Conservation (phyloP, 768 basidiomycete species). For the Auriscalpium microsporum region DNA sequence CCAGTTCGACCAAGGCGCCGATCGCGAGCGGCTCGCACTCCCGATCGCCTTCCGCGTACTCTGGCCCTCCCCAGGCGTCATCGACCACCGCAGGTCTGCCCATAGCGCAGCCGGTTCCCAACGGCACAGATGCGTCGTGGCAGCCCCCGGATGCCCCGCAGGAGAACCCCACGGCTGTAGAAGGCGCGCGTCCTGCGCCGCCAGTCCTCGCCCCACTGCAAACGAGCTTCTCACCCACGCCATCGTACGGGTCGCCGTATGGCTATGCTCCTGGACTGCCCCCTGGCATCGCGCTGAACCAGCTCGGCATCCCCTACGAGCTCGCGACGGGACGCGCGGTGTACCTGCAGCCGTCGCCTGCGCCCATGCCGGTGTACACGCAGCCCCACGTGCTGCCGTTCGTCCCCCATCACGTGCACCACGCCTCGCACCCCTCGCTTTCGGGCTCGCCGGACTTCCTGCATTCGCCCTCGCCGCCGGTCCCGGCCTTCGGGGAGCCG, state of each 20-base stretch:
- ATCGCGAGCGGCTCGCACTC: not conserved
- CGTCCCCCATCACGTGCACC: slow-evolving; percentile 54
- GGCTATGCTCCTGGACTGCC: slow-evolving; percentile 46
- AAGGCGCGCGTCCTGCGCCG: slow-evolving; percentile 23
- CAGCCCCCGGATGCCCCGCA: not conserved
- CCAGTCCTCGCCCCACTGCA: slow-evolving; percentile 36
- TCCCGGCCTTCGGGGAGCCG: slow-evolving; percentile 52
- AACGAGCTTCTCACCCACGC: slow-evolving; percentile 41
- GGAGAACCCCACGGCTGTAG: slow-evolving; percentile 2
- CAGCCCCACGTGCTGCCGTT: slow-evolving; percentile 52
- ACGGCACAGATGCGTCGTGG: not conserved
- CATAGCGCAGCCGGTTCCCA: slow-evolving; percentile 5
- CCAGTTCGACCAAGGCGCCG: slow-evolving; percentile 9
- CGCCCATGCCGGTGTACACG: slow-evolving; percentile 15
- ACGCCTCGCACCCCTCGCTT: slow-evolving; percentile 32
- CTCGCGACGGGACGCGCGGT: slow-evolving; percentile 75
- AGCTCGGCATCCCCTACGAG: slow-evolving; percentile 76
- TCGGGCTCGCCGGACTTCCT: slow-evolving; percentile 57
- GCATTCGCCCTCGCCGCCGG: slow-evolving; percentile 40
- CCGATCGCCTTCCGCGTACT: not conserved
- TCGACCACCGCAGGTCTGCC: not conserved
- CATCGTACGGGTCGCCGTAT: slow-evolving; percentile 63
- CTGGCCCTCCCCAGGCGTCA: not conserved
- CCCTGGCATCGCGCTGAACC: slow-evolving; percentile 64
- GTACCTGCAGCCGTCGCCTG: slow-evolving; percentile 41